phyloP scores from a whole-genome alignment of 805 yeast genomes.

The Pichia kluyveri region DNA sequence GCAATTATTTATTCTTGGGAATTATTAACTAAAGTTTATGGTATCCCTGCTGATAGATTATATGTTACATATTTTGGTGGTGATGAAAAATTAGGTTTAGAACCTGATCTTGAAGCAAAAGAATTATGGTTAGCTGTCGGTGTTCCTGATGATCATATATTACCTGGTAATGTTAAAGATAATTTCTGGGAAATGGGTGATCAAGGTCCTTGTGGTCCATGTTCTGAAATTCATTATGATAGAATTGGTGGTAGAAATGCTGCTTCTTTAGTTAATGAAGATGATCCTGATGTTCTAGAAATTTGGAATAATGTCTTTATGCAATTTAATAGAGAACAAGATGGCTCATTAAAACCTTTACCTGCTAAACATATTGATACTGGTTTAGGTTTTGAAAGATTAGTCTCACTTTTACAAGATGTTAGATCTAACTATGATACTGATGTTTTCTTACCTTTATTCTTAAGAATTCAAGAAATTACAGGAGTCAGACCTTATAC shows the following conservation, averaged over 20 bases:
- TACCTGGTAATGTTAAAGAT: conserved; percentile 85
- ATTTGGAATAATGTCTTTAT: conserved; percentile 97
- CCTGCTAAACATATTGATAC: conserved; percentile 97
- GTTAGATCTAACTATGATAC: conserved; percentile 93
- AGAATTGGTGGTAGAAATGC: conserved; percentile 99
- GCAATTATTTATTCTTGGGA: conserved; percentile 91
- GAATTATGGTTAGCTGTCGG: conserved; percentile 81
- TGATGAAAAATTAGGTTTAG: conserved; percentile 70
- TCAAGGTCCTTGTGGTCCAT: conserved; percentile 99
- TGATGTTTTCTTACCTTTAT: conserved; percentile 89
- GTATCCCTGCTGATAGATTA: conserved; percentile 66
- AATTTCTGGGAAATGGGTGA: conserved; percentile 99
- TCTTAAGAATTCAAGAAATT: conserved; percentile 77
- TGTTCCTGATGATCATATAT: conserved; percentile 82
- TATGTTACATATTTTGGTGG: conserved; percentile 98
- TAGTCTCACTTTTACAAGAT: conserved; percentile 89
- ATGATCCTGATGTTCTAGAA: conserved; percentile 96
- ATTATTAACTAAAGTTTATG: conserved; percentile 75
- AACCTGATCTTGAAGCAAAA: conserved; percentile 91
- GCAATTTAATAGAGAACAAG: conserved; percentile 92
- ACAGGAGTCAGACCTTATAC: conserved; percentile 87
- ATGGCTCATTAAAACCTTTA: conserved; percentile 64
- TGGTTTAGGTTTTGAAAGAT: conserved; percentile 97
- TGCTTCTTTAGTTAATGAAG: conserved; percentile 80
- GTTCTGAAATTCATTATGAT: conserved; percentile 96